Conservation (phyloP, 1,139 yeast species). For the Blastobotrys capitulatus region DNA sequence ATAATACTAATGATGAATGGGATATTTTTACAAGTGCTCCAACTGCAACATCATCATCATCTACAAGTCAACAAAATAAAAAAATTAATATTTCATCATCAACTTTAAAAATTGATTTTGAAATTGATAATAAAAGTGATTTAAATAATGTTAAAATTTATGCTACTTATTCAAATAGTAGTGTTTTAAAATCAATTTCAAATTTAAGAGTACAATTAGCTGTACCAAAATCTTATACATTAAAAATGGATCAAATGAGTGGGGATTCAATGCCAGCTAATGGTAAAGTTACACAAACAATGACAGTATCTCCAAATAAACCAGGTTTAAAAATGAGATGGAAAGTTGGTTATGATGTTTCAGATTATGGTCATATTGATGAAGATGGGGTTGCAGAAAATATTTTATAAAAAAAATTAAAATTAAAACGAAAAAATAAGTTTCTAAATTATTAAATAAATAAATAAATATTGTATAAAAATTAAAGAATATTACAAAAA, state of each 20-base stretch:
- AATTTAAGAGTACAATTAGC: constrained; percentile 70
- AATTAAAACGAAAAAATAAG: not conserved
- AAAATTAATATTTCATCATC: constrained; percentile 23
- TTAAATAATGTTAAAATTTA: constrained; percentile 43
- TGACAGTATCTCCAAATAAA: constrained; percentile 46
- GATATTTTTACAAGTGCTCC: constrained; percentile 17
- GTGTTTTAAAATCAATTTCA: constrained; percentile 37
- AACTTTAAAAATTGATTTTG: constrained; percentile 46
- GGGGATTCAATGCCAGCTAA: constrained; percentile 49
- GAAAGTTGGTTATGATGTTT: constrained; percentile 53
- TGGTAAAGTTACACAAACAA: constrained; percentile 51
- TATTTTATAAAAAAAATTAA: not conserved
- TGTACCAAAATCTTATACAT: constrained; percentile 66
- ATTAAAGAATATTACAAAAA: not conserved
- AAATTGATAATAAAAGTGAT: constrained; percentile 31
- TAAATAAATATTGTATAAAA: constrained; percentile 5
- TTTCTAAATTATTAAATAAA: too few relatives aligned
- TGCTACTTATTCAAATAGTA: constrained; percentile 44
- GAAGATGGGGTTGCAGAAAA: constrained; percentile 11
- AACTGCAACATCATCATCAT: constrained; percentile 12
- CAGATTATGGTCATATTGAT: not conserved
- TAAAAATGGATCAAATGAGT: constrained; percentile 67
- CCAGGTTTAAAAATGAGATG: constrained; percentile 64
- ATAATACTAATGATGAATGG: constrained; percentile 17
- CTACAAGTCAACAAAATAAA: constrained; percentile 15